Conservation (phyloP, 169 alveolate species). For the Cryptosporidium ryanae region DNA sequence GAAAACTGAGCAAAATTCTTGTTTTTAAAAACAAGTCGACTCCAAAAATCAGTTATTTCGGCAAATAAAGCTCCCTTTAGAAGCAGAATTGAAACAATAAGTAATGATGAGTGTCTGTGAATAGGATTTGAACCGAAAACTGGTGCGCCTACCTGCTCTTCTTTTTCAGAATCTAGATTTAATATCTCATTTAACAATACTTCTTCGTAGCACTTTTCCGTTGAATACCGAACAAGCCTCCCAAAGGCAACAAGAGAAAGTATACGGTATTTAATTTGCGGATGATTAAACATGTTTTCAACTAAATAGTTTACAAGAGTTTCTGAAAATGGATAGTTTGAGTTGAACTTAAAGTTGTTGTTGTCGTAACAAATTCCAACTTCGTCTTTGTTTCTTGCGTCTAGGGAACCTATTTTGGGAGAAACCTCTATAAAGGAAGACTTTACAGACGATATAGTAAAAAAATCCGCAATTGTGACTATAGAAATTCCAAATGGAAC, state of each 20-base stretch:
- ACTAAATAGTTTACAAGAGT: conserved; percentile 32
- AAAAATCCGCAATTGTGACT: conserved; percentile 74
- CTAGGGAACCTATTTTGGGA: conserved; percentile 29
- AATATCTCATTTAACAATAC: background rate
- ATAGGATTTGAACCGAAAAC: conserved; percentile 5
- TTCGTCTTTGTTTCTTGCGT: background rate
- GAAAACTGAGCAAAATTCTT: background rate
- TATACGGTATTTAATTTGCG: conserved; percentile 37
- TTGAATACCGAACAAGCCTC: conserved; percentile 29
- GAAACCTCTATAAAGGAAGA: conserved; percentile 63
- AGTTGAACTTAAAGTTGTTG: background rate
- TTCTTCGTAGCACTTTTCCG: background rate
- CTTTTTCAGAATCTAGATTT: background rate
- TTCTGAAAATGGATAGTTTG: conserved; percentile 25
- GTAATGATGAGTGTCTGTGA: conserved; percentile 44
- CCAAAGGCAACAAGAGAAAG: conserved; percentile 17
- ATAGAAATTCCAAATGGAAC: conserved; percentile 69
- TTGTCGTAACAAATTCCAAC: conserved; percentile 4
- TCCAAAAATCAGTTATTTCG: conserved; percentile 14
- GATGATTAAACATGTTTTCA: conserved; percentile 43
- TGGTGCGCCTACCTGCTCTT: background rate
- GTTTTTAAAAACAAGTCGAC: background rate
- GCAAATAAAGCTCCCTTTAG: background rate
- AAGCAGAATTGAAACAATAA: conserved; percentile 20
- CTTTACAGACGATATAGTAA: conserved; percentile 45